Conservation (phyloP, 495 filamentous ascomycete genomes). For the Cercophora sp. region DNA sequence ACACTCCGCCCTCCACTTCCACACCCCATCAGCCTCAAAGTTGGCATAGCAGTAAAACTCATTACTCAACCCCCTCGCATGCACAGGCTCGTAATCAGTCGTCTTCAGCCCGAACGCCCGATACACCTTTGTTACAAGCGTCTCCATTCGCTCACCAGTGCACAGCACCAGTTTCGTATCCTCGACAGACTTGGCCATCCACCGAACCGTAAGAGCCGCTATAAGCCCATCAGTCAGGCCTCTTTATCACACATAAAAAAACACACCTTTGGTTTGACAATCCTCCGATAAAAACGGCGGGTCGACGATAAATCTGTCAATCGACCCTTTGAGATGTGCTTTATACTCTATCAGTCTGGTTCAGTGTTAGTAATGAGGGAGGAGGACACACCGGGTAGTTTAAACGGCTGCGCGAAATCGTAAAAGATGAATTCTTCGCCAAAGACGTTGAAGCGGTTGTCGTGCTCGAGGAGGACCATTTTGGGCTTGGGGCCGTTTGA, state of each 20-base stretch:
- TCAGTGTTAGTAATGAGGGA: no score
- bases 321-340: slow-evolving; percentile 56
- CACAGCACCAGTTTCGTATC: slow-evolving; percentile 53
- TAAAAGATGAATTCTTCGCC: slow-evolving; percentile 68
- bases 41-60: slow-evolving; percentile 77
- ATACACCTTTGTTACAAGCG: slow-evolving; percentile 50
- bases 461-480: slow-evolving; percentile 64
- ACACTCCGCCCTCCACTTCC: slow-evolving; percentile 41
- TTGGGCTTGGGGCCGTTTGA: slow-evolving; percentile 40
- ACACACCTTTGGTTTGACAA: slow-evolving; percentile 72
- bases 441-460: slow-evolving; percentile 67
- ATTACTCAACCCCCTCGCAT: slow-evolving; percentile 68
- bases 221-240: no score
- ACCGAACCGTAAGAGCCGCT: slow-evolving; percentile 71
- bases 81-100: slow-evolving; percentile 59
- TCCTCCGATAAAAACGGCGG: slow-evolving; percentile 76
- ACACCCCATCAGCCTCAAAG: slow-evolving; percentile 50
- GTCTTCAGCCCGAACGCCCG: slow-evolving; percentile 43
- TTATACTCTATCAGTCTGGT: no score
- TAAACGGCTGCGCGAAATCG: slow-evolving; percentile 64
- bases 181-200: slow-evolving; percentile 42
- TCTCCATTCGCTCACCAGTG: slow-evolving; percentile 69
- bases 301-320: slow-evolving; percentile 67
- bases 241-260: no score
- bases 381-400: slow-evolving; percentile 49